Evolutionary conservation across 1,284 basidiomycete genomes (phyloP), one percentile per base, ranked within the genome.

Genomic region (Pholiota adiposa): DNA sequence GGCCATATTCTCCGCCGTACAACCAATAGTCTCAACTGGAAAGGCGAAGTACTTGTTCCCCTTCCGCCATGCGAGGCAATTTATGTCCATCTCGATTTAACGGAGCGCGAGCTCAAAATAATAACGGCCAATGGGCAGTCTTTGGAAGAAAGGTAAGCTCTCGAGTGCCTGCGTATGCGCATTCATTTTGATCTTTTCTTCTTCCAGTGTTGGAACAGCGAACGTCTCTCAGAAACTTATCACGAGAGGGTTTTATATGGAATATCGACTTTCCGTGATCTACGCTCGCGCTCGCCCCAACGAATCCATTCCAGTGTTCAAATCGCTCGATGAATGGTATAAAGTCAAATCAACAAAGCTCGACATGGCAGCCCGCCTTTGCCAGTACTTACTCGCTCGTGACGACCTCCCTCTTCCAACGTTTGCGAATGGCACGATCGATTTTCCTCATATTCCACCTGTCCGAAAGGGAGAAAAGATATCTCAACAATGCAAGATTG

Each of bases 291-390:
- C 51, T 16, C 29, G 64, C 7, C 48, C 59, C 0, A 38, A 54
- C 0, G 62, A 34, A 0, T 52, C 38, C 0, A 60, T 64, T 14
- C 67, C 68, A 0, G 12, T 4, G 0, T 69, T 69, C 49, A 57
- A 56, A 2, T 59, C 51, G 1, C 38, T 68, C 0, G 40, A 63
- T 0, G 59, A 69, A 1, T 72, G 70, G 72, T 16, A 54, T 0
- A 9, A n/a, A 0, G 29, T 44, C 3, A 71, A 65, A 33, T 62
- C 64, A 1, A 72, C 69, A 0, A 73, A 73, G 43, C 43, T 73
- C 11, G 65, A 72, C 25, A 61, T 43, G 0, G 62, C 61, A 9
- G 64, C 59, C 1, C 40, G 29, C 1, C 65, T 73, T 0, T 63
- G 59, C 12, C n/a, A 21, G 2, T 63, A 73, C 21, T 54, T 68